Evolutionary conservation across 108 stramenopile genomes (phyloP), one percentile per base, ranked within the genome.

Genomic region (Skeletonema marinoi): DNA sequence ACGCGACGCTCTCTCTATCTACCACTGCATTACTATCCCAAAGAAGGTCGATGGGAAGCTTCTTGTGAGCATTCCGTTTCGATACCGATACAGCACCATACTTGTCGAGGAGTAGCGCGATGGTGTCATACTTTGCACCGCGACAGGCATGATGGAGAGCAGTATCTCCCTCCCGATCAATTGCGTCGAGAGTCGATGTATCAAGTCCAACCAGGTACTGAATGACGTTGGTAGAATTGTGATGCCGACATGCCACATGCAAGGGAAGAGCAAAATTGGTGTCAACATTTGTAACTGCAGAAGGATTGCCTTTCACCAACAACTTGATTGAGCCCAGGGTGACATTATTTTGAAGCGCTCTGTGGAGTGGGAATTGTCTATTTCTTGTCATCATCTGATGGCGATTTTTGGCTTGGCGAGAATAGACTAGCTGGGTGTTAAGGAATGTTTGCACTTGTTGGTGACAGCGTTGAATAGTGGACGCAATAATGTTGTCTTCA

Each of bases 11-110:
- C 8, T 61, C 60, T 31, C 16, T 31, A 33, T 61, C 60, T 3
- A 0, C 3, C 10, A 61, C 60, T 12, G 7, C 60, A 33, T 32
- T 12, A 16, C 25, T 16, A 5, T 69, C 10, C 10, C 17, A 69
- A n/a, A 69, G 50, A 41, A 69, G 16, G 19, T 69, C 32, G 31
- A 69, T 54, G 30, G 68, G 68, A 21, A 69, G 68, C 30, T 25
- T 25, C 25, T 25, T 25, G 0, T 25, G 25, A 25, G 25, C 25
- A 25, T 25, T 25, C 25, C 25, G 21, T n/a, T 69, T 46, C 25
- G 29, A 31, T 13, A 51, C 68, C 0, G 68, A 58, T 30, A 69
- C 50, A 35, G 29, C 17, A 46, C 1, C 44, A 46, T 11, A 46
- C 32, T 29, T 50, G 1, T 69, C 68, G 0, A 69, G 68, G n/a